phyloP scores from a whole-genome alignment of 106 monocot genomes.

The Dioscorea dumetorum region DNA sequence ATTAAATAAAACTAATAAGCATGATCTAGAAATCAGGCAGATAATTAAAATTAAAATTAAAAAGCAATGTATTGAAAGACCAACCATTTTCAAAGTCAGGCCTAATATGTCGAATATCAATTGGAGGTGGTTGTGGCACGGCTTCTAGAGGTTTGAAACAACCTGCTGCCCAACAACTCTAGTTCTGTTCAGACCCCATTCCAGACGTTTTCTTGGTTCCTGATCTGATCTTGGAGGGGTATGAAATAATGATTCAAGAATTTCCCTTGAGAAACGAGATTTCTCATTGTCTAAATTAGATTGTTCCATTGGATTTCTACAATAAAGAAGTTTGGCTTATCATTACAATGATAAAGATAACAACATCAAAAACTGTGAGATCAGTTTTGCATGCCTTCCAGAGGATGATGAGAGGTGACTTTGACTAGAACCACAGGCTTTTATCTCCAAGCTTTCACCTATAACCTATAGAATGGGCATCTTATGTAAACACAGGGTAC shows the following conservation, averaged over 20 bases:
- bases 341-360: background rate
- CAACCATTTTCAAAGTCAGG: conserved; percentile 16
- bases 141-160: conserved; percentile 45
- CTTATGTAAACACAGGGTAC: too few relatives aligned
- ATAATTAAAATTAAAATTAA: too few relatives aligned
- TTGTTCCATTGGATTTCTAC: conserved; percentile 8
- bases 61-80: background rate
- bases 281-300: conserved; percentile 18
- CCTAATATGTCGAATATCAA: conserved; percentile 1
- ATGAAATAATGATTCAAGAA: conserved; percentile 56
- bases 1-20: too few relatives aligned
- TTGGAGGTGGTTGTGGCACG: conserved; percentile 4
- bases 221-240: conserved; percentile 48
- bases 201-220: conserved; percentile 30
- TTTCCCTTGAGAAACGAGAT: conserved; percentile 41
- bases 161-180: conserved; percentile 29
- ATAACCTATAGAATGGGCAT: conserved; percentile 9
- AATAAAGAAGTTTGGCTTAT: background rate
- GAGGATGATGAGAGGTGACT: background rate
- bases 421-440: conserved; percentile 10
- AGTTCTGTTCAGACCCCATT: conserved; percentile 58
- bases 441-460: conserved; percentile 4
- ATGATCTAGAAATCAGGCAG: too few relatives aligned
- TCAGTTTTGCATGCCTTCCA: too few relatives aligned
- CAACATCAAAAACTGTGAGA: background rate